phyloP scores from a whole-genome alignment of 306 rosid genomes.

The Parietaria judaica region DNA sequence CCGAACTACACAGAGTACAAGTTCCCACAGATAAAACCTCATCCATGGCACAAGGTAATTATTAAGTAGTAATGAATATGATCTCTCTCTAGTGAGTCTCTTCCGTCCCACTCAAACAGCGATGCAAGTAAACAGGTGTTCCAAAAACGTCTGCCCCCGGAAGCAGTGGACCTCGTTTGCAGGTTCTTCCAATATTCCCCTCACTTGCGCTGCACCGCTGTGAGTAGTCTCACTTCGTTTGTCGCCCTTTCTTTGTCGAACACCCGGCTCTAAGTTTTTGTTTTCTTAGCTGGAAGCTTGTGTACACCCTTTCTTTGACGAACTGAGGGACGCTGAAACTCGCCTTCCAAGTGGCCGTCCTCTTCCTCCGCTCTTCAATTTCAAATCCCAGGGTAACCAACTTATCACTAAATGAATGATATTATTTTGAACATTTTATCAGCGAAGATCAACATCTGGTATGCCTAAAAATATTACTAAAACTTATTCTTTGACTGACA shows the following conservation, averaged over 20 bases:
- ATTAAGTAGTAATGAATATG: too few relatives aligned
- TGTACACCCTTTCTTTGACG: conserved; percentile 97
- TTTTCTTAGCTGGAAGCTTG: conserved; percentile 89
- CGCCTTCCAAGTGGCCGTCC: conserved; percentile 99
- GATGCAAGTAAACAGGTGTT: conserved; percentile 50
- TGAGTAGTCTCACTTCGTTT: conserved; percentile 30
- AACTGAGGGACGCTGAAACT: conserved; percentile 82
- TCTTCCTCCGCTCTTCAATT: conserved; percentile 92
- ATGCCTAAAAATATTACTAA: not conserved
- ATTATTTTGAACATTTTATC: not conserved
- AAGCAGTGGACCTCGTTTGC: conserved; percentile 98
- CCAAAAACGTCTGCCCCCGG: conserved; percentile 96
- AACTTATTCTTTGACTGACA: conserved; percentile 27
- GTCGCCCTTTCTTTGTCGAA: not conserved
- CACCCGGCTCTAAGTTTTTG: conserved; percentile 7
- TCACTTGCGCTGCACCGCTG: conserved; percentile 96
- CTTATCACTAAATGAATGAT: not conserved
- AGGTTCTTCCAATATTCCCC: conserved; percentile 99
- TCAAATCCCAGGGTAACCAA: conserved; percentile 71
- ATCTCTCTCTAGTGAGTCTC: too few relatives aligned
- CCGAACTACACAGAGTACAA: conserved; percentile 95
- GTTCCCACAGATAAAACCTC: conserved; percentile 99
- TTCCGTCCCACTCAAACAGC: not conserved
- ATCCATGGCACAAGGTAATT: conserved; percentile 99
- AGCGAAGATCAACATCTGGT: not conserved